Base-by-base conservation (phyloP, 2,329 filamentous ascomycete genomes). In the Alternaria alternata region DNA sequence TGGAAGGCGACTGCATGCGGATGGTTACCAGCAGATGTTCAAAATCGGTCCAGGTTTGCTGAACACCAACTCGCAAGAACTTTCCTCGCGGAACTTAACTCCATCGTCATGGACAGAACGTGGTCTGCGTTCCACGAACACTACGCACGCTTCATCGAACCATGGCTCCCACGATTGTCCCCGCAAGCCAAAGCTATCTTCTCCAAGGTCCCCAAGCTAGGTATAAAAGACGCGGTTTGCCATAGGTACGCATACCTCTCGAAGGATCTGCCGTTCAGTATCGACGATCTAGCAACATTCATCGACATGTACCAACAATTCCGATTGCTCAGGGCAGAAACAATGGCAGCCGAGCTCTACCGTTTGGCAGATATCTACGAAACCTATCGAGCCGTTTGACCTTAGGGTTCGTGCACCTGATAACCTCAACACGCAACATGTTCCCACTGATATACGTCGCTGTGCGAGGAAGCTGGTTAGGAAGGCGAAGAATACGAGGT, bases 281-380 rank as follows among this genome's bases (percentile, higher is more conserved):
- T 44, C 9, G 14, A 36, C 9, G 34, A 55, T 16, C 47, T 57
- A 14, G 54, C n/a, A 26, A 5, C n/a, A 16, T 59, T 62, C 20
- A 14, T 59, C 18, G 20, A 48, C 4, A 26, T 38, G 7, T 60
- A 56, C 51, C 56, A 59, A 20, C 41, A 48, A 18, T 22, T 51
- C 5, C 56, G 51, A 14, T n/a, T 55, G n/a, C 41, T 54, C 30
- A 53, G 51, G 16, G 60, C 61, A 42, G 54, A 61, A 43, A 36
- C 49, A 7, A 38, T 61, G 7, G 57, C 57, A 11, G 16, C 5
- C 8, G 48, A 65, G 20, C 44, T 63, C 30, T 11, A 47, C 26
- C 39, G 28, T 7, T 51, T 63, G 18, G 57, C 54, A 12, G 38
- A 54, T 28, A 18, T 63, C 1, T 65, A 65, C 51, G 60, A 61